Evolutionary conservation across 306 rosid species (phyloP).

Genomic region (Elaeagnus macrophylla): DNA sequence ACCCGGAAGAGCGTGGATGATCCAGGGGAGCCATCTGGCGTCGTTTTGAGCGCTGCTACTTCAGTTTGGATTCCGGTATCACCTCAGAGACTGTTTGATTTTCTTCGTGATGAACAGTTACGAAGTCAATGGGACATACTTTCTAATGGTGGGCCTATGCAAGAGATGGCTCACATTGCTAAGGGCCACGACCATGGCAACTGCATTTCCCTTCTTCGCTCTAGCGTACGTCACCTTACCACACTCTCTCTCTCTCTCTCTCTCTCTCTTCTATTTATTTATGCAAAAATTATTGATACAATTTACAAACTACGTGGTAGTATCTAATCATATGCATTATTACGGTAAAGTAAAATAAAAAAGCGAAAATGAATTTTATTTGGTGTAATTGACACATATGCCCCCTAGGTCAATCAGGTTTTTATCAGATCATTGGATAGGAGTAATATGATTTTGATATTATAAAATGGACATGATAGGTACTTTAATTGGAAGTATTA

Average conservation of each 20-base stretch:
- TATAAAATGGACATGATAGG: constrained; percentile 24
- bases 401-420: no score
- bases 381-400: no score
- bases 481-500: constrained; percentile 48
- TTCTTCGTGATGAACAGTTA: constrained; percentile 73
- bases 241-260: background rate
- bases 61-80: constrained; percentile 82
- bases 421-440: no score
- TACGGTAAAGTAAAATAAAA: no score
- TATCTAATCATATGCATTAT: background rate
- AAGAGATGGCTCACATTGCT: constrained; percentile 93
- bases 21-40: constrained; percentile 96
- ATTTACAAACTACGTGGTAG: background rate
- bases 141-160: constrained; percentile 98
- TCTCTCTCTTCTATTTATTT: background rate
- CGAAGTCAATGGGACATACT: constrained; percentile 95
- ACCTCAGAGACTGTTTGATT: constrained; percentile 57
- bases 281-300: no score
- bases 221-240: constrained; percentile 47
- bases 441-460: constrained; percentile 12
- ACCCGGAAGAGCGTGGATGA: constrained; percentile 85
- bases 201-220: constrained; percentile 79
- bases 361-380: no score
- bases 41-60: constrained; percentile 86
- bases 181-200: constrained; percentile 85